Conservation (phyloP, 345 rosid species). For the Cardiospermum halicacabum region DNA sequence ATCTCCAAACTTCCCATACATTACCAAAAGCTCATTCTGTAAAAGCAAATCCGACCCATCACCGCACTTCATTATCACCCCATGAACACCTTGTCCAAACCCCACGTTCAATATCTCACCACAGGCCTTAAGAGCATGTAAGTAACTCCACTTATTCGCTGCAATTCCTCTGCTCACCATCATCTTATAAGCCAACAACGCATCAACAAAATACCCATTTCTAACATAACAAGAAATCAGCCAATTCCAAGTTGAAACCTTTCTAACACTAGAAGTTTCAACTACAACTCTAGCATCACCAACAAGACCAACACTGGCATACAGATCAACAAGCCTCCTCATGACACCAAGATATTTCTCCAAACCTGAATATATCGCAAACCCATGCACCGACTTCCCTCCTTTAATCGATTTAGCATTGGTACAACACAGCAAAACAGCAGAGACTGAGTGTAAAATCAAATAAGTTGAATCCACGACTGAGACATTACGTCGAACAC, state of each 20-base stretch:
- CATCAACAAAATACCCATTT: conserved; percentile 39
- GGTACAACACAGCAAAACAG: conserved; percentile 40
- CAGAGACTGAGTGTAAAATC: conserved; percentile 33
- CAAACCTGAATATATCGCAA: conserved; percentile 41
- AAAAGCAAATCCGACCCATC: conserved; percentile 45
- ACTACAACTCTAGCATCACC: conserved; percentile 30
- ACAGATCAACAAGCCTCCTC: conserved; percentile 58
- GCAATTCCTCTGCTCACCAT: conserved; percentile 51
- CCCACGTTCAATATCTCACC: conserved; percentile 46
- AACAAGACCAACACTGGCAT: conserved; percentile 40
- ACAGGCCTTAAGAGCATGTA: conserved; percentile 74
- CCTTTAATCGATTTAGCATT: conserved; percentile 25
- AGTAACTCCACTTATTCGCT: conserved; percentile 73
- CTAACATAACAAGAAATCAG: conserved; percentile 48
- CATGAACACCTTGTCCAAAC: conserved; percentile 57
- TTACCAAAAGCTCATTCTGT: conserved; percentile 65
- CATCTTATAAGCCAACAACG: conserved; percentile 38
- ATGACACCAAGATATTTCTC: conserved; percentile 47
- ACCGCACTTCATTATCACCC: conserved; percentile 35
- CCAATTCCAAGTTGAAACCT: conserved; percentile 68
- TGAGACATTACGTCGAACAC: conserved; percentile 28
- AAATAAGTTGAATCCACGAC: conserved; percentile 18
- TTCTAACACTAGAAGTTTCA: conserved; percentile 33
- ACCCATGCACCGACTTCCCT: conserved; percentile 60
- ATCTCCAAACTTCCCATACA: conserved; percentile 65